A percentile compares a stretch with the other conserved stretches of the same genome.
phyloP scores from a whole-genome alignment of 805 yeast species.

The Pichia manshurica region DNA sequence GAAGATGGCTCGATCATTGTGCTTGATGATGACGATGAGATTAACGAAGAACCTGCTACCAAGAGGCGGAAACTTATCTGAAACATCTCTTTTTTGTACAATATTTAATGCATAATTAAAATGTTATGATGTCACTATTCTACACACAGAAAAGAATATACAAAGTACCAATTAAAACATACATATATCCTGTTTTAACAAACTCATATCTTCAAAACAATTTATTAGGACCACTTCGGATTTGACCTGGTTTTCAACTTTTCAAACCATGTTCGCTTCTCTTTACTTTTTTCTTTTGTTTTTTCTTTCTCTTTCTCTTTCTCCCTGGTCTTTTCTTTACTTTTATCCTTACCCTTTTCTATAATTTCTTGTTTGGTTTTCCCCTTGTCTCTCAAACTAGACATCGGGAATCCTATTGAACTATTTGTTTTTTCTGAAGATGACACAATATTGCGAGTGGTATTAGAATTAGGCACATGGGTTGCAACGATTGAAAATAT shows the following conservation, averaged over 20 bases:
- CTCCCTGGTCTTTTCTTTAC: slow-evolving; percentile 1
- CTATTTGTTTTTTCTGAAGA: neutral
- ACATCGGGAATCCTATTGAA: neutral
- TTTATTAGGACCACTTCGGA: slow-evolving; percentile 12
- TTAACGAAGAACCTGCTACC: slow-evolving; percentile 1
- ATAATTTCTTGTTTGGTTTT: neutral
- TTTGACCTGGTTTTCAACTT: slow-evolving; percentile 33
- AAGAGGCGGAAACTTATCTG: slow-evolving; percentile 1
- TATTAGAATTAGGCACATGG: neutral
- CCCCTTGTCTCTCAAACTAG: neutral
- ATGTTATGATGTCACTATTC: no score
- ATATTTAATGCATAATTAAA: neutral
- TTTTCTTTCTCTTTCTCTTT: neutral
- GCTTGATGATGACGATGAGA: slow-evolving; percentile 10
- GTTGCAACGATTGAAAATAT: slow-evolving; percentile 2
- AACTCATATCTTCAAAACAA: no score
- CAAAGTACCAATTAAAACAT: neutral
- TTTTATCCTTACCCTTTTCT: neutral
- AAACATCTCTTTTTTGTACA: neutral
- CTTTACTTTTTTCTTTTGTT: neutral
- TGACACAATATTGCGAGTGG: neutral
- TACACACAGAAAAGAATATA: neutral
- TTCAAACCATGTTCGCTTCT: slow-evolving; percentile 39
- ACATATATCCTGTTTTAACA: no score
- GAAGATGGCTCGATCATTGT: neutral